These are phyloP conservation scores for Carallia pectinifolia DNA, from an alignment of 345 rosid genomes.

Conservation along the genomic window DNA sequence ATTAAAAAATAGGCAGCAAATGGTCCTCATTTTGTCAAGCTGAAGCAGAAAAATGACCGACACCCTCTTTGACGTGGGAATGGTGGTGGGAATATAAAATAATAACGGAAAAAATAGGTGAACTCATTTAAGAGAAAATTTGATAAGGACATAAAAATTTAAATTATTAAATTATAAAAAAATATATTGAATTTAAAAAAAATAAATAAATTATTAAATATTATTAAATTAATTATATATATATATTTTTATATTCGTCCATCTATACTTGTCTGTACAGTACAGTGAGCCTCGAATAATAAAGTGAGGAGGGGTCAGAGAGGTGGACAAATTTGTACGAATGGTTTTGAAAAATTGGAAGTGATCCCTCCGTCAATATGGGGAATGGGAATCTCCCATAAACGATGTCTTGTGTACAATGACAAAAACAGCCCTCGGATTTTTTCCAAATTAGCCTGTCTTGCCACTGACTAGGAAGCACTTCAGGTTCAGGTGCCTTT, in stretches of 20 bases:
- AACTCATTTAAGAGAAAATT: too few relatives aligned
- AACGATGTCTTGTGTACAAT: background rate
- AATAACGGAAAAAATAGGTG: too few relatives aligned
- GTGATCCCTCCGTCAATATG: conserved; percentile 19
- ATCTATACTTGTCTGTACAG: too few relatives aligned
- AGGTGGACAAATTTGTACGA: conserved; percentile 32
- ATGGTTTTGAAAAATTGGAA: conserved; percentile 17
- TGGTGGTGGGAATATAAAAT: conserved; percentile 19
- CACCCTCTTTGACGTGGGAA: conserved; percentile 9
- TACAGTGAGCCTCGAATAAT: background rate
- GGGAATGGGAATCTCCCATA: conserved; percentile 17
- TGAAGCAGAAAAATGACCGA: conserved; percentile 35
- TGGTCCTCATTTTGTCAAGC: conserved; percentile 10
- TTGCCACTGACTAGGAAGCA: conserved; percentile 15
- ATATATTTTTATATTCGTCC: too few relatives aligned
- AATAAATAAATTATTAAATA: too few relatives aligned
- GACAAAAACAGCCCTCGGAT: conserved; percentile 21
- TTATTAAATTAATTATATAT: too few relatives aligned
- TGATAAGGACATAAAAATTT: too few relatives aligned
- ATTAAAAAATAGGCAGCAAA: conserved; percentile 14
- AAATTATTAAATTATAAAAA: too few relatives aligned
- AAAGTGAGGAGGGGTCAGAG: background rate
- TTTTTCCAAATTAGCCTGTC: conserved; percentile 28
- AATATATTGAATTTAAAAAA: too few relatives aligned
- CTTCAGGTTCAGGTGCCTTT: background rate